Evolutionary conservation across 2,329 filamentous ascomycete genomes (phyloP).

Genomic region (Monilinia aucupariae): DNA sequence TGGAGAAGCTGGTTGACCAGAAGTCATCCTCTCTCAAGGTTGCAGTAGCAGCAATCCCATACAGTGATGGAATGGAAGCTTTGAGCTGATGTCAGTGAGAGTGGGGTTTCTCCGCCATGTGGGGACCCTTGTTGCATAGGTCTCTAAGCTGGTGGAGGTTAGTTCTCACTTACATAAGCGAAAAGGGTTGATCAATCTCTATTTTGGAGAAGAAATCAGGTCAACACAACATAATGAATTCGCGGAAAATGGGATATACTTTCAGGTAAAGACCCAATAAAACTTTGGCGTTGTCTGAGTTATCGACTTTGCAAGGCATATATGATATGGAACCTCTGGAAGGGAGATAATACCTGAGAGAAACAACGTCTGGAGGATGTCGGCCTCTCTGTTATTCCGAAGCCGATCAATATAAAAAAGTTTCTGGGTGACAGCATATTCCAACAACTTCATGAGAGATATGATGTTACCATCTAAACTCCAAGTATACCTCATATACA

Average conservation of each 20-base stretch:
- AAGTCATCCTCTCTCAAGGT: conserved; percentile 10
- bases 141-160: background rate
- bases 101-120: conserved; percentile 9
- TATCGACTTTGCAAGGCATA: background rate
- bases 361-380: background rate
- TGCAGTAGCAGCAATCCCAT: background rate
- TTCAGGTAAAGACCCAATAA: background rate
- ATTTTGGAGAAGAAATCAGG: background rate
- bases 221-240: background rate
- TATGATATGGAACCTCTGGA: background rate
- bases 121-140: conserved; percentile 8
- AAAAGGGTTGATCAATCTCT: background rate
- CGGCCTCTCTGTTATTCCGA: conserved; percentile 10
- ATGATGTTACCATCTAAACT: background rate
- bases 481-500: background rate
- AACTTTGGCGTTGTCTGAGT: too few relatives aligned
- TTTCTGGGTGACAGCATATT: background rate
- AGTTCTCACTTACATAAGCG: background rate
- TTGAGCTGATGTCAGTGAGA: conserved; percentile 5
- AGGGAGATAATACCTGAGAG: background rate
- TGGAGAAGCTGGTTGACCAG: conserved; percentile 1
- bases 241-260: background rate
- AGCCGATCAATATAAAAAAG: conserved; percentile 10
- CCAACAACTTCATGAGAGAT: background rate
- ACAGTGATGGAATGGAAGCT: background rate